Percentiles rank a stretch among this genome's conserved stretches.
These are phyloP conservation scores for Cladosporium sp. DNA, from an alignment of 2,329 filamentous ascomycete genomes.

Conservation along the genomic window DNA sequence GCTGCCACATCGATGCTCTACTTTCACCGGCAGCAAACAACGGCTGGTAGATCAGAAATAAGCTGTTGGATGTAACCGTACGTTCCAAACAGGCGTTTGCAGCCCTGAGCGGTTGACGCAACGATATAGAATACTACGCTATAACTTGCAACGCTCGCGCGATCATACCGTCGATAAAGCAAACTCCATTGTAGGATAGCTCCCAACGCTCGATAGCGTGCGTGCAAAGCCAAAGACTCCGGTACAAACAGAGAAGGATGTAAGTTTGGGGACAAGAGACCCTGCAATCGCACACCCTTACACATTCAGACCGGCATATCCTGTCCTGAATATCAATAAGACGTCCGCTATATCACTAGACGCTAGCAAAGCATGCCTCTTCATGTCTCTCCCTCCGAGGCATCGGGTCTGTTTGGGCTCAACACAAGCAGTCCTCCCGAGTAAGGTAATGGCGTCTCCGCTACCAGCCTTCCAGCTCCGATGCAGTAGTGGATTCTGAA, in stretches of 20 bases:
- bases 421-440: too few relatives aligned
- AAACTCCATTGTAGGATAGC: neutral
- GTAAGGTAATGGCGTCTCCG: too few relatives aligned
- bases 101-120: neutral
- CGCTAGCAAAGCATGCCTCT: conserved; percentile 7
- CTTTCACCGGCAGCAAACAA: neutral
- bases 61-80: neutral
- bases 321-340: neutral
- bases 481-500: too few relatives aligned
- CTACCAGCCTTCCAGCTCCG: too few relatives aligned
- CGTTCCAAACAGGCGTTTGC: neutral
- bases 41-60: neutral
- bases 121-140: too few relatives aligned
- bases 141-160: too few relatives aligned
- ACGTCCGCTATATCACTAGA: neutral
- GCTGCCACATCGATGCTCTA: too few relatives aligned
- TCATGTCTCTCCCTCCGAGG: conserved; percentile 6
- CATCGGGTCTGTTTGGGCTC: too few relatives aligned
- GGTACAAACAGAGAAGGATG: neutral
- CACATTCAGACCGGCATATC: neutral
- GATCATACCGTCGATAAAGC: neutral
- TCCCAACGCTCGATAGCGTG: neutral
- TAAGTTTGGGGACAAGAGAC: conserved; percentile 4
- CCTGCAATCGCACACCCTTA: neutral
- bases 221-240: neutral